Evolutionary conservation across 164 flowering plant species (phyloP).

Genomic region (Vitis vinifera): DNA sequence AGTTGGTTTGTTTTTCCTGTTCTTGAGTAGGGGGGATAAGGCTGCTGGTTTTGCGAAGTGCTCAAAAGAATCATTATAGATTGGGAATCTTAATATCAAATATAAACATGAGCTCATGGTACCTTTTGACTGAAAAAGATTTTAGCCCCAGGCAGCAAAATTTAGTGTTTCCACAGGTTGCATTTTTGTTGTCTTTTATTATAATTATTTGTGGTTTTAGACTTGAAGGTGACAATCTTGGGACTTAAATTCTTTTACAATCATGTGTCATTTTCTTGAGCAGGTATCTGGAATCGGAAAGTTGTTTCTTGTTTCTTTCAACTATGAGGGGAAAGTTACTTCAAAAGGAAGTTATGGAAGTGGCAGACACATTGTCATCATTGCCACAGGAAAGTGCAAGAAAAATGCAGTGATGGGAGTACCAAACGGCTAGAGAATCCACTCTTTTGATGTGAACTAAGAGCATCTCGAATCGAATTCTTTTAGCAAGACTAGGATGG

Average conservation of each 20-base stretch:
- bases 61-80: too few species aligned
- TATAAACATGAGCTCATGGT: too few species aligned
- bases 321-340: neutral
- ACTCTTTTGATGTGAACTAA: neutral
- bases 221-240: neutral
- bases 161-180: too few species aligned
- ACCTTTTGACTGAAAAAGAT: too few species aligned
- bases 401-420: slow-evolving; percentile 3
- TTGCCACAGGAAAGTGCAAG: slow-evolving; percentile 7
- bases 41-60: too few species aligned
- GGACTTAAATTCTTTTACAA: neutral
- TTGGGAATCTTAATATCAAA: too few species aligned
- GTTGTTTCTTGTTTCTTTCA: slow-evolving; percentile 6
- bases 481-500: neutral
- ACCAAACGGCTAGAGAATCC: slow-evolving; percentile 13
- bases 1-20: too few species aligned
- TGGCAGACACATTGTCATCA: slow-evolving; percentile 12
- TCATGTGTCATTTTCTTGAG: slow-evolving; percentile 12
- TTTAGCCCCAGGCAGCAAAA: too few species aligned
- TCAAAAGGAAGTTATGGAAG: slow-evolving; percentile 1
- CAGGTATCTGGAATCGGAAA: slow-evolving; percentile 5
- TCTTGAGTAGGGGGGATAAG: too few species aligned
- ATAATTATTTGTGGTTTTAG: too few species aligned
- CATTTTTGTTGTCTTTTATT: too few species aligned
- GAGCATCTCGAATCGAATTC: slow-evolving; percentile 15